Percentiles rank a stretch among this genome's conserved stretches.
Evolutionary conservation across 108 stramenopile species (phyloP).

Genomic region (Heterococcus sp.): DNA sequence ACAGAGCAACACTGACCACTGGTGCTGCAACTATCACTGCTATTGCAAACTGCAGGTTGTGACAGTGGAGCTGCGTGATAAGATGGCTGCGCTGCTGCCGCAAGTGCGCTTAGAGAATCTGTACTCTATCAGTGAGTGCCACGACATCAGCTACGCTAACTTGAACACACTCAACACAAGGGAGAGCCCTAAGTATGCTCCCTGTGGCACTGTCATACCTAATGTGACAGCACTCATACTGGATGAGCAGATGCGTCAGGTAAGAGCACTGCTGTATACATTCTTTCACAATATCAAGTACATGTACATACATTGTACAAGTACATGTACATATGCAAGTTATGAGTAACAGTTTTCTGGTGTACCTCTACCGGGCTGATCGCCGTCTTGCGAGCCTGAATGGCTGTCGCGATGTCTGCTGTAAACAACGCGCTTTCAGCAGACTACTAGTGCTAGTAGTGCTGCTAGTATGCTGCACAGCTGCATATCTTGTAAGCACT

Average conservation of each 20-base stretch:
- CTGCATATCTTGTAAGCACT: too few relatives aligned
- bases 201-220: slow-evolving; percentile 40
- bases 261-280: not conserved
- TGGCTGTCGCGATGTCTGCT: too few relatives aligned
- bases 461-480: too few relatives aligned
- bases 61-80: slow-evolving; percentile 30
- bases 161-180: slow-evolving; percentile 21
- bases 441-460: too few relatives aligned
- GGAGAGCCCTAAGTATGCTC: slow-evolving; percentile 45
- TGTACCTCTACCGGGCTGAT: not conserved
- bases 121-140: slow-evolving; percentile 71
- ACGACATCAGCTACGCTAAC: slow-evolving; percentile 58
- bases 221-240: slow-evolving; percentile 44
- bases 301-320: slow-evolving; percentile 43
- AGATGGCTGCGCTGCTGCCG: slow-evolving; percentile 46
- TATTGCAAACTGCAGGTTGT: slow-evolving; percentile 60
- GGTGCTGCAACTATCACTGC: too few relatives aligned
- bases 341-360: not conserved
- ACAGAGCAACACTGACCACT: too few relatives aligned
- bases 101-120: slow-evolving; percentile 62
- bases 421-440: too few relatives aligned
- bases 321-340: slow-evolving; percentile 45
- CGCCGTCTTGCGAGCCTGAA: too few relatives aligned
- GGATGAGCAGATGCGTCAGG: slow-evolving; percentile 49
- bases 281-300: slow-evolving; percentile 3